Conservation (phyloP, 2,329 filamentous ascomycete genomes). For the Geoglossum cookeanum region DNA sequence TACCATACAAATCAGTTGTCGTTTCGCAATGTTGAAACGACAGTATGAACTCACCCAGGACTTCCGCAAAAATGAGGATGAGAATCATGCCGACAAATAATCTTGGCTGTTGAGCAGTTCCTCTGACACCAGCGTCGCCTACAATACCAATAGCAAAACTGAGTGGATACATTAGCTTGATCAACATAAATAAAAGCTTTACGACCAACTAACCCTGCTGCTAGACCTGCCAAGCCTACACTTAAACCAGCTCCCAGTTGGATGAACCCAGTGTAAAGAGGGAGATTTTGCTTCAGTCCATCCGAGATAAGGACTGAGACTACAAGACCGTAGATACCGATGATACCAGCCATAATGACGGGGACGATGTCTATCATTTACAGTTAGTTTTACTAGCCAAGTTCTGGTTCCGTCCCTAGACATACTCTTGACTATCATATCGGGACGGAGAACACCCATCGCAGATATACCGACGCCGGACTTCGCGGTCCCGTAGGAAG, state of each 20-base stretch:
- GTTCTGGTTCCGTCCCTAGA: constrained; percentile 8
- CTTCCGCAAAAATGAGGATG: constrained; percentile 99
- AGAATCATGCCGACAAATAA: constrained; percentile 96
- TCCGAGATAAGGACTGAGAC: constrained; percentile 76
- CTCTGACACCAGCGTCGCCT: constrained; percentile 70
- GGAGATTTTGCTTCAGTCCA: constrained; percentile 49
- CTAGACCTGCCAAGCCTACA: constrained; percentile 66
- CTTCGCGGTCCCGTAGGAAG: constrained; percentile 97
- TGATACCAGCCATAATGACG: constrained; percentile 99
- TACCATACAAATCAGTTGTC: constrained; percentile 18
- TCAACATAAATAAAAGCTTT: neutral
- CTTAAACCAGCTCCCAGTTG: constrained; percentile 68
- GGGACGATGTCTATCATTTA: constrained; percentile 73
- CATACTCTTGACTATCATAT: constrained; percentile 98
- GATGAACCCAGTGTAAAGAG: constrained; percentile 68
- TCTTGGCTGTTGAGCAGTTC: constrained; percentile 65
- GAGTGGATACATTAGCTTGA: neutral
- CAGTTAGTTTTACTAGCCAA: neutral
- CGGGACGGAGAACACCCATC: constrained; percentile 94
- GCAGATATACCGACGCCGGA: constrained; percentile 96
- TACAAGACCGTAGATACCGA: constrained; percentile 93
- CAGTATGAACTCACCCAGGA: constrained; percentile 50
- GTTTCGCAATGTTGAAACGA: constrained; percentile 13
- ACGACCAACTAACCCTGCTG: constrained; percentile 37
- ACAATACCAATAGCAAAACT: constrained; percentile 54